Base-by-base conservation (phyloP, 257 asterid species). In the Ocimum tenuiflorum region DNA sequence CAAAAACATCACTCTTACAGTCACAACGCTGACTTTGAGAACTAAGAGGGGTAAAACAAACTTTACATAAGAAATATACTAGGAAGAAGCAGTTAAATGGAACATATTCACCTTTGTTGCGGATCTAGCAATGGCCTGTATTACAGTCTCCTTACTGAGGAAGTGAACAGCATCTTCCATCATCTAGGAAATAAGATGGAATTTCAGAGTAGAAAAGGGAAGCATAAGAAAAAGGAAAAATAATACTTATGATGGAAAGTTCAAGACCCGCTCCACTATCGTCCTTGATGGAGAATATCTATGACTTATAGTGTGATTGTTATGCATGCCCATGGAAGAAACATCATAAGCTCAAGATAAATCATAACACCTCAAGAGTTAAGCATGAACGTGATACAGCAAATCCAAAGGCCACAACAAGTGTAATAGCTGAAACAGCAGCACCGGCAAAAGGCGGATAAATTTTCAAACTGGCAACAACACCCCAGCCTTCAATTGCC, bases 401-500 rank as follows among this genome's bases (percentile, higher is more conserved):
- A 78, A 94, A 94, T 53, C 99, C 99, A 54, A 94, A 94, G 69
- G 99, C 85, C 75, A 94, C 99, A 35, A 94, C 99, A 65, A 94
- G 97, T 50, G 97, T 94, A 73, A 90, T 58, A 55, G 99, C 99
- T 43, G 99, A 94, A 19, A 94, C 97, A 41, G 99, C 96, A 50
- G 99, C 99, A 68, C 99, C 99, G 73, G 94, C 97, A 77, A 94
- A 94, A 9, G 99, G 97, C 39, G 97, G 97, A 81, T 90, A 86
- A 49, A 94, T 88, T 74, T 90, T 91, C 88, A 94, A 88, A 72
- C 99, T 94, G 71, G 99, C 99, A 56, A 94, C 99, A 41, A 94
- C 99, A 46, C 99, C 99, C 99, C 99, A 94, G 60, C 99, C 97
- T 87, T 94, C 99, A 68, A 59, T 82, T 53, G 99, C 99, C 85